Evolutionary conservation across 805 yeast genomes (phyloP).

Genomic region (Naumovozyma castellii): DNA sequence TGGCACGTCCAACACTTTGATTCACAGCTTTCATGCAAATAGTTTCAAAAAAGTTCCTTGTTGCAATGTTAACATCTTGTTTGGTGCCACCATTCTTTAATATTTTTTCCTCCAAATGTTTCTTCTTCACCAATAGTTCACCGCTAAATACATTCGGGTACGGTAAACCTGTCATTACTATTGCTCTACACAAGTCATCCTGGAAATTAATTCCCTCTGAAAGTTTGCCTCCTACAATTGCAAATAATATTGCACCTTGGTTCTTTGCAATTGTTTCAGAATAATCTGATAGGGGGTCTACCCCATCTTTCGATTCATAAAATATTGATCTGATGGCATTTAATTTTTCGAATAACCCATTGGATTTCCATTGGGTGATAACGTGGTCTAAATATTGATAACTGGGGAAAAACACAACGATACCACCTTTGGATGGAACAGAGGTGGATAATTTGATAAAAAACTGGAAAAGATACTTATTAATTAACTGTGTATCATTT

Average conservation of each 20-base stretch:
- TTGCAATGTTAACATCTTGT: conserved; percentile 38
- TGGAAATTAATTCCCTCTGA: conserved; percentile 92
- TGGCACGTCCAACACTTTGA: conserved; percentile 88
- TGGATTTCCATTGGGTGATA: conserved; percentile 41
- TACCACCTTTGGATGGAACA: conserved; percentile 55
- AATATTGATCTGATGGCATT: conserved; percentile 40
- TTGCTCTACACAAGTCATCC: conserved; percentile 79
- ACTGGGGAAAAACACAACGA: conserved; percentile 79
- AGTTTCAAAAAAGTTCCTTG: conserved; percentile 62
- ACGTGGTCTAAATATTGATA: conserved; percentile 59
- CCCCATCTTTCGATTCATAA: conserved; percentile 46
- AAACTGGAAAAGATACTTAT: conserved; percentile 34
- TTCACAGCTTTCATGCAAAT: conserved; percentile 85
- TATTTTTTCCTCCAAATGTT: conserved; percentile 48
- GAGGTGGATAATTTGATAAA: conserved; percentile 15
- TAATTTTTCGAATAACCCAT: conserved; percentile 27
- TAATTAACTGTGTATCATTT: conserved; percentile 36
- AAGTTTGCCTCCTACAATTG: conserved; percentile 88
- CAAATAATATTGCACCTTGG: conserved; percentile 58
- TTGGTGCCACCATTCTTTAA: conserved; percentile 39
- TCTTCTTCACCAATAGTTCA: conserved; percentile 63
- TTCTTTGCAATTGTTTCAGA: conserved; percentile 31
- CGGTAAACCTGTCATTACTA: conserved; percentile 80
- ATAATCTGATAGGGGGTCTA: conserved; percentile 42
- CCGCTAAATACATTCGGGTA: conserved; percentile 80